Evolutionary conservation across 2,329 filamentous ascomycete species (phyloP).

Genomic region (Gyromitra esculenta): DNA sequence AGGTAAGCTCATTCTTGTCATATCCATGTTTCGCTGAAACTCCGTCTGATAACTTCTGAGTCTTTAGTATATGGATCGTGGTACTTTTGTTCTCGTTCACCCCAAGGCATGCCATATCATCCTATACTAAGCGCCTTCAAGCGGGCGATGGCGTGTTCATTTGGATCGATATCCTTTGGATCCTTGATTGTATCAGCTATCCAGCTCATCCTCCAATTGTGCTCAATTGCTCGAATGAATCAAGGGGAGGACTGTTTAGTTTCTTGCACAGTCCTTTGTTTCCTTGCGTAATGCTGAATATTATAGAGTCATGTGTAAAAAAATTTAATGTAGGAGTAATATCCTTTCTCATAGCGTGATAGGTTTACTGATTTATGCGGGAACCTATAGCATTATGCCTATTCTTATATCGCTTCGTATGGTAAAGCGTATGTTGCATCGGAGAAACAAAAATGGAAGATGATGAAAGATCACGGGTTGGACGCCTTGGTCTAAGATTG

Average conservation of each 20-base stretch:
- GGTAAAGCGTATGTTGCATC: slow-evolving; percentile 87
- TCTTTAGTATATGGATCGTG: too few species aligned
- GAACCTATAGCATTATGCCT: slow-evolving; percentile 74
- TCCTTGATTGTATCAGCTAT: slow-evolving; percentile 87
- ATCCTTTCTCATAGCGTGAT: neutral
- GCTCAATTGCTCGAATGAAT: slow-evolving; percentile 77
- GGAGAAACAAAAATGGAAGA: slow-evolving; percentile 86
- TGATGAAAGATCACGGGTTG: slow-evolving; percentile 67
- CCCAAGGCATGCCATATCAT: too few species aligned
- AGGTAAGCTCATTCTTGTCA: too few species aligned
- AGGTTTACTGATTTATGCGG: neutral
- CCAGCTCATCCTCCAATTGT: slow-evolving; percentile 82
- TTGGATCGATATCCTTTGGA: slow-evolving; percentile 88
- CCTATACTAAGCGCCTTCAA: slow-evolving; percentile 77
- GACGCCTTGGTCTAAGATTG: slow-evolving; percentile 75
- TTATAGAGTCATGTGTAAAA: slow-evolving; percentile 85
- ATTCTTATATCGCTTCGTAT: slow-evolving; percentile 91
- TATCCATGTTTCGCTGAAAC: too few species aligned
- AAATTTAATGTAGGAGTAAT: slow-evolving; percentile 74
- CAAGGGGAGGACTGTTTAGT: slow-evolving; percentile 76
- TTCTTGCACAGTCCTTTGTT: slow-evolving; percentile 74
- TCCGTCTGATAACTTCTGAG: too few species aligned
- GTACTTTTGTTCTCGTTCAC: too few species aligned
- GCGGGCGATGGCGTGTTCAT: slow-evolving; percentile 86
- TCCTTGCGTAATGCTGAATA: slow-evolving; percentile 78